Evolutionary conservation across 768 basidiomycete genomes (phyloP), one percentile per base, ranked within the genome.

Genomic region (Rhodocollybia butyracea): DNA sequence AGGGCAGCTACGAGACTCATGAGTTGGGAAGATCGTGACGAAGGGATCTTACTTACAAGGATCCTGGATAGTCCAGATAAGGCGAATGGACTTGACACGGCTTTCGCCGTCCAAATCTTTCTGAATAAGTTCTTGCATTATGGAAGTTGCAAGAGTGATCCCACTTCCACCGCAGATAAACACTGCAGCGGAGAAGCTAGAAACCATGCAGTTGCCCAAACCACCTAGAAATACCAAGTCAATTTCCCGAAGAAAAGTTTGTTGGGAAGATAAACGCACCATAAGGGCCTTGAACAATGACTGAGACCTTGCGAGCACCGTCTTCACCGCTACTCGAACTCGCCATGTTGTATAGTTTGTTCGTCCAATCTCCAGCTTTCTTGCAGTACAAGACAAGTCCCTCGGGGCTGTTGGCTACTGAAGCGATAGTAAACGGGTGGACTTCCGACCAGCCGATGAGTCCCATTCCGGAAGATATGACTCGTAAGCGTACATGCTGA

Each of bases 401-500:
- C 27, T 79, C 76, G 11, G 67, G 68, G 22, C 66, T 68, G 12
- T 65, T 81, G 2, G 80, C 66, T 1, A 75, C 76, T 41, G 74
- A 77, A 2, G 82, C 77, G 50, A 86, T 81, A 4, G 85, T 81
- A 66, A 85, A 86, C 2, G 83, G 85, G 53, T 87, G 85, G 7
- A 66, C 66, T 59, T 83, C 79, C 10, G 74, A 62, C 69, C 75
- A 72, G 10, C 70, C 74, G 40, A 66, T 60, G 39, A 64, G 32
- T 3, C 79, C 77, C 63, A 79, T 68, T 1, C 66, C 66, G 3
- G 68, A 53, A n/a, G 73, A 71, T 17, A 82, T 70, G 3, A 80
- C 60, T 15, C 82, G 74, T 1, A 87, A 43, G 41, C 83, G 77
- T 31, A 86, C 77, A 57, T 87, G 83, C 61, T 87, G 86, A 2